Conservation (phyloP, 371 early-diverging fungal genomes). For the Circinella minor region DNA sequence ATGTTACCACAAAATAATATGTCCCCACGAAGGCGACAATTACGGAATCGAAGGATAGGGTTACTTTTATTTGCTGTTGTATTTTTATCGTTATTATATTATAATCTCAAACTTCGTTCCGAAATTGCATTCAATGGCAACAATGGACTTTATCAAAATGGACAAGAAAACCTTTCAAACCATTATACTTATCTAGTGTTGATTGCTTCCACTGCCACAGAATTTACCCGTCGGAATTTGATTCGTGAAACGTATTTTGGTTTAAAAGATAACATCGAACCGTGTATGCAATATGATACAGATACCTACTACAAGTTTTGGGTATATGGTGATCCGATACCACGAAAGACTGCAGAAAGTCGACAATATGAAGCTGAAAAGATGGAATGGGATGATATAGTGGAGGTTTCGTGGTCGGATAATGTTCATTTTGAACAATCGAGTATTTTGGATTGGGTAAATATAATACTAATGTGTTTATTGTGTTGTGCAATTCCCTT, state of each 20-base stretch:
- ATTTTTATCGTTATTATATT: not conserved
- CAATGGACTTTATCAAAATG: too few relatives aligned
- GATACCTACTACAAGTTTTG: slow-evolving; percentile 52
- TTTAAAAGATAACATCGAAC: slow-evolving; percentile 50
- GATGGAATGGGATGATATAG: slow-evolving; percentile 57
- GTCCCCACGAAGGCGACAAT: not conserved
- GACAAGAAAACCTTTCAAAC: slow-evolving; percentile 16
- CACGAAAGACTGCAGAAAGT: slow-evolving; percentile 35
- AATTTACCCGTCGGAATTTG: slow-evolving; percentile 39
- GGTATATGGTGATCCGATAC: slow-evolving; percentile 44
- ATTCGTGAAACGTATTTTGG: slow-evolving; percentile 59
- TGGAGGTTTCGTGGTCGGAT: slow-evolving; percentile 14
- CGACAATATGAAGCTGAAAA: slow-evolving; percentile 53
- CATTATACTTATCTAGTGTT: slow-evolving; percentile 50
- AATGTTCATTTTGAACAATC: slow-evolving; percentile 31
- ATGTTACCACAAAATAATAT: not conserved
- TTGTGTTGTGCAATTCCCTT: too few relatives aligned
- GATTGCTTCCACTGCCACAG: slow-evolving; percentile 49
- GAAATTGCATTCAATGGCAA: not conserved
- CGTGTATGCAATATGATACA: slow-evolving; percentile 45
- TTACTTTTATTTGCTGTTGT: not conserved
- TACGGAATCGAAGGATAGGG: not conserved
- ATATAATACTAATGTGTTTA: not conserved
- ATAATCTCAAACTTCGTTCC: not conserved
- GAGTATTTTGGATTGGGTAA: slow-evolving; percentile 39